These are phyloP conservation scores for Sesbania bispinosa DNA, from an alignment of 306 rosid genomes.

Conservation along the genomic window DNA sequence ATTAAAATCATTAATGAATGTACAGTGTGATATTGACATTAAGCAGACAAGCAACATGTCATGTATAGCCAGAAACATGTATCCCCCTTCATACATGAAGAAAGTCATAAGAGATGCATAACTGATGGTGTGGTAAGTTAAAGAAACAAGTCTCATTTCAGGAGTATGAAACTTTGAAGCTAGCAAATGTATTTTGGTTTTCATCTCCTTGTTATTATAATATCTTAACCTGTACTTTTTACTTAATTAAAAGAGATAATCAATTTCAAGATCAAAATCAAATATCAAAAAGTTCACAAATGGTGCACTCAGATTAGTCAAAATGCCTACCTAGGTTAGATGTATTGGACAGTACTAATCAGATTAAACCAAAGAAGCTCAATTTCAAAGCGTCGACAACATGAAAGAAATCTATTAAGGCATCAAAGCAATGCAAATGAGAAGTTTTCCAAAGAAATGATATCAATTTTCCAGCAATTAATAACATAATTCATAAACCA, in stretches of 20 bases:
- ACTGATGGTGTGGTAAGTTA: constrained; percentile 1
- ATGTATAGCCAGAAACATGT: neutral
- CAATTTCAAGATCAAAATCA: neutral
- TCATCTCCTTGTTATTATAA: neutral
- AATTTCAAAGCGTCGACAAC: neutral
- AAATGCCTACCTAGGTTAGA: neutral
- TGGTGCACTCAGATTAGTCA: neutral
- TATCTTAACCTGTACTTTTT: neutral
- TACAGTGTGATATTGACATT: neutral
- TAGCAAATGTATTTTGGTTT: neutral
- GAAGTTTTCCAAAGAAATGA: neutral
- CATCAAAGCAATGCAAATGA: constrained; percentile 5
- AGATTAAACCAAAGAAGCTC: constrained; percentile 21
- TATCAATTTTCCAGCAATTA: constrained; percentile 1
- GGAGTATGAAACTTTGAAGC: neutral
- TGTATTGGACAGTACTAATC: neutral
- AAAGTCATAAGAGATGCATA: neutral
- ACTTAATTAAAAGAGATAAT: neutral
- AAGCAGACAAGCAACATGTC: neutral
- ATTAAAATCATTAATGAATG: constrained; percentile 6
- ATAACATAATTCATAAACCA: neutral
- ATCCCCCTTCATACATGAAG: neutral
- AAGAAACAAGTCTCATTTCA: neutral
- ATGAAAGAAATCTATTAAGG: neutral
- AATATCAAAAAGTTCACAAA: neutral